Conservation (phyloP, 352 stramenopile genomes). For the Globisporangium nodosum region DNA sequence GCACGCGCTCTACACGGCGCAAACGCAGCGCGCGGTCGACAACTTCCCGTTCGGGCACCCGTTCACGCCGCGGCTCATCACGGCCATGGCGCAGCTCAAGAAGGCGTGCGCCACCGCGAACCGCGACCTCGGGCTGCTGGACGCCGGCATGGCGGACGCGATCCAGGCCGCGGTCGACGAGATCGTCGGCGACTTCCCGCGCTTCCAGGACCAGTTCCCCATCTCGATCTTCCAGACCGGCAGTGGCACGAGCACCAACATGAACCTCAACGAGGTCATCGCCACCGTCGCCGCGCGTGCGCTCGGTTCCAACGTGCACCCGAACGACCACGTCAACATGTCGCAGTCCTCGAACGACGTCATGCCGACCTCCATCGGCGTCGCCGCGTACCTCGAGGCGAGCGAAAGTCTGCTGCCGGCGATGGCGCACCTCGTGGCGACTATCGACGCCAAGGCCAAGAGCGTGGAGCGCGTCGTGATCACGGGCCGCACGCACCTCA, state of each 20-base stretch:
- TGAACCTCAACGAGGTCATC: constrained; percentile 98
- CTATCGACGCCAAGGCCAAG: constrained; percentile 32
- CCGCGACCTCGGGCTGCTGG: constrained; percentile 33
- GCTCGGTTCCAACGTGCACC: constrained; percentile 81
- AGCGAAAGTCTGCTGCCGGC: constrained; percentile 63
- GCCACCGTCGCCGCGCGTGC: constrained; percentile 75
- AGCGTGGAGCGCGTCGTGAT: constrained; percentile 39
- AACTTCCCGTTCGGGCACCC: constrained; percentile 50
- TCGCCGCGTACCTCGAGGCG: constrained; percentile 42
- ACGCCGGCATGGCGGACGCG: constrained; percentile 23
- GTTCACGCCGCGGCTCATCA: constrained; percentile 34
- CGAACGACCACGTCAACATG: constrained; percentile 74
- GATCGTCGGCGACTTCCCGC: constrained; percentile 26
- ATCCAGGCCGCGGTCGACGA: constrained; percentile 30
- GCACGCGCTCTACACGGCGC: constrained; percentile 42
- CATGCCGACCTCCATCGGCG: constrained; percentile 48
- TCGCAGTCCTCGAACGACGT: constrained; percentile 66
- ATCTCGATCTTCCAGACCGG: constrained; percentile 88
- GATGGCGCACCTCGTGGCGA: constrained; percentile 31
- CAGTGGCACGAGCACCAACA: constrained; percentile 96
- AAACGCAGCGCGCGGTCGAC: constrained; percentile 45
- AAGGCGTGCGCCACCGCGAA: constrained; percentile 40
- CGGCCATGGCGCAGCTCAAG: constrained; percentile 41
- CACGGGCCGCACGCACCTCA: constrained; percentile 65
- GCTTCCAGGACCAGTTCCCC: constrained; percentile 38